Conservation (phyloP, 305 asterid genomes). For the Fraxinus dipetala region DNA sequence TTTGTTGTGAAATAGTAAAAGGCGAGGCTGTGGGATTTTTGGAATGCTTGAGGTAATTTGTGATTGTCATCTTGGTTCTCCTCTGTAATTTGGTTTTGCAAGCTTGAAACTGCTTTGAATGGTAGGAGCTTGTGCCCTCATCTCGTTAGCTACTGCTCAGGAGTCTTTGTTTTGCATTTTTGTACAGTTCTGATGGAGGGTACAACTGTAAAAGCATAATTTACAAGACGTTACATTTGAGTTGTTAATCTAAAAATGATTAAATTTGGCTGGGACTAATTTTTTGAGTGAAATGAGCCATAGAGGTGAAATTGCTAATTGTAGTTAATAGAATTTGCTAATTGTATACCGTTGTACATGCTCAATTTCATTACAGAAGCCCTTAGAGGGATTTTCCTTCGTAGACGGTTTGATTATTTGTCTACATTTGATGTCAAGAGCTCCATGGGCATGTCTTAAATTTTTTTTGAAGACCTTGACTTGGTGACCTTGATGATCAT, state of each 20-base stretch:
- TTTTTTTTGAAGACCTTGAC: background rate
- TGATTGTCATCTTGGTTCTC: background rate
- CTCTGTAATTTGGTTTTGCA: background rate
- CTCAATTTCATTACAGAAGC: background rate
- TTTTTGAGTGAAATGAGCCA: background rate
- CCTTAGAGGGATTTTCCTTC: background rate
- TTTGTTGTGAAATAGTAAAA: background rate
- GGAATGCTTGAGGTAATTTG: background rate
- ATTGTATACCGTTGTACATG: background rate
- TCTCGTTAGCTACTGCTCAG: background rate
- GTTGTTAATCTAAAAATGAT: background rate
- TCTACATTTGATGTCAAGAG: background rate
- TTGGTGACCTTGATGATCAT: background rate
- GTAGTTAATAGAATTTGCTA: background rate
- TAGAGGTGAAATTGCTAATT: background rate
- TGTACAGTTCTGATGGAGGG: background rate
- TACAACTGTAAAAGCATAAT: background rate
- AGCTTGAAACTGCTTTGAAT: background rate
- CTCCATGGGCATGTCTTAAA: background rate
- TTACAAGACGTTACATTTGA: background rate
- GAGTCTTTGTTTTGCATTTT: background rate
- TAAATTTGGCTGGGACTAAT: background rate
- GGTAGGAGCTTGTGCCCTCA: background rate
- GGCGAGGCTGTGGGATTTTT: background rate
- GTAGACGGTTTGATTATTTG: background rate